Conservation (phyloP, 345 rosid species). For the rapeseed (Brassica napus) region Da-Ae NC_063444.1:2820501-2821000, state of each 20-base stretch:
- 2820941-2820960: not conserved
- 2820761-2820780: constrained; percentile 26
- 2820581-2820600: not conserved
- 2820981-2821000: constrained; percentile 13
- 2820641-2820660: not conserved
- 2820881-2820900: constrained; percentile 27
- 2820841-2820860: not conserved
- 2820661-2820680: not conserved
- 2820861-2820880: not conserved
- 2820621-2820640: not conserved
- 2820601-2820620: not conserved
- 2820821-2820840: constrained; percentile 31
- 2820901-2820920: constrained; percentile 30
- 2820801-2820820: constrained; percentile 29
- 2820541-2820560: not conserved
- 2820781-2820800: constrained; percentile 21
- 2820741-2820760: constrained; percentile 33
- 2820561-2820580: not conserved
- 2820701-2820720: constrained; percentile 9
- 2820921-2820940: not conserved
- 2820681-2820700: not conserved
- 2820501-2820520: not conserved
- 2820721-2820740: not conserved
- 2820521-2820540: not conserved
- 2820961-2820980: not conserved